Percentiles rank a stretch among this genome's conserved stretches.
phyloP scores from a whole-genome alignment of 129 eudicot species.

The Helianthus annuus region HanXRQr2.0-SUNRISE NC_035445.2:1745785-1746284 shows the following conservation, averaged over 20 bases:
- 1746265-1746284: neutral
- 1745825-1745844: no score
- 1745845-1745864: no score
- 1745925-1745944: no score
- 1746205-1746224: conserved; percentile 54
- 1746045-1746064: conserved; percentile 41
- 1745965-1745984: no score
- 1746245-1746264: neutral
- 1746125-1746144: conserved; percentile 51
- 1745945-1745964: no score
- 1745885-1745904: no score
- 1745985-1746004: no score
- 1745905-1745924: no score
- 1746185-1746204: conserved; percentile 39
- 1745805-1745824: no score
- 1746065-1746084: conserved; percentile 37
- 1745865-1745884: no score
- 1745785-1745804: no score
- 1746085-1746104: conserved; percentile 40
- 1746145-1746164: conserved; percentile 46
- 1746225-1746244: conserved; percentile 42
- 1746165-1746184: conserved; percentile 70
- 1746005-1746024: no score
- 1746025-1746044: conserved; percentile 3
- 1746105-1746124: conserved; percentile 59